Evolutionary conservation across 75 land plant genomes (phyloP).

Genomic region (Chamaecyparis obtusa): DNA sequence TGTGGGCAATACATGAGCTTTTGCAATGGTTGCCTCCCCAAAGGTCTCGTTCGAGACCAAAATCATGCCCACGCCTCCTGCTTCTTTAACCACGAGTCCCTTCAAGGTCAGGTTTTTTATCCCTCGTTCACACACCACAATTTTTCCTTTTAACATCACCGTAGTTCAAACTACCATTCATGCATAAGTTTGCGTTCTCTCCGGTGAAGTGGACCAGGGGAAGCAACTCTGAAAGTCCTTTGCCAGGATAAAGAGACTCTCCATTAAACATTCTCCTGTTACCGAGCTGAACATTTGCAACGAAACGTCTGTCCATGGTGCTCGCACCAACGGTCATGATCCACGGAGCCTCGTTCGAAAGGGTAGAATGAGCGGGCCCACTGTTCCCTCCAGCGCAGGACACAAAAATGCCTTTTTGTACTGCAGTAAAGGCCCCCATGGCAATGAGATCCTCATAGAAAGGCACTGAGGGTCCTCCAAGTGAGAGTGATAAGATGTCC

Average conservation of each 20-base stretch:
- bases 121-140: conserved; percentile 22
- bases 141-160: conserved; percentile 27
- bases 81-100: conserved; percentile 23
- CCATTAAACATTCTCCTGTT: not conserved
- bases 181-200: conserved; percentile 13
- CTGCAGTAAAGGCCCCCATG: conserved; percentile 18
- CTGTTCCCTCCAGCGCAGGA: conserved; percentile 17
- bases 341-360: not conserved
- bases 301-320: not conserved
- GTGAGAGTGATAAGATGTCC: conserved; percentile 35
- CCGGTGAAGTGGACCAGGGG: not conserved
- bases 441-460: conserved; percentile 13
- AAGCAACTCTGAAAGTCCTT: not conserved
- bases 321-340: conserved; percentile 3
- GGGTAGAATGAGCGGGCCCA: conserved; percentile 1
- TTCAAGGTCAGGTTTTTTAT: not conserved
- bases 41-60: conserved; percentile 16
- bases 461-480: conserved; percentile 8
- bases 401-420: conserved; percentile 19
- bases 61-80: conserved; percentile 42
- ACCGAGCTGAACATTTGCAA: not conserved
- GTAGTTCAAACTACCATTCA: conserved; percentile 23
- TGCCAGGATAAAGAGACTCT: not conserved
- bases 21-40: conserved; percentile 31
- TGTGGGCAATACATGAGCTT: not conserved